Percentiles rank a stretch among this genome's conserved stretches.
phyloP scores from a whole-genome alignment of 2,329 filamentous ascomycete species.

The Diaporthe sp. region DNA sequence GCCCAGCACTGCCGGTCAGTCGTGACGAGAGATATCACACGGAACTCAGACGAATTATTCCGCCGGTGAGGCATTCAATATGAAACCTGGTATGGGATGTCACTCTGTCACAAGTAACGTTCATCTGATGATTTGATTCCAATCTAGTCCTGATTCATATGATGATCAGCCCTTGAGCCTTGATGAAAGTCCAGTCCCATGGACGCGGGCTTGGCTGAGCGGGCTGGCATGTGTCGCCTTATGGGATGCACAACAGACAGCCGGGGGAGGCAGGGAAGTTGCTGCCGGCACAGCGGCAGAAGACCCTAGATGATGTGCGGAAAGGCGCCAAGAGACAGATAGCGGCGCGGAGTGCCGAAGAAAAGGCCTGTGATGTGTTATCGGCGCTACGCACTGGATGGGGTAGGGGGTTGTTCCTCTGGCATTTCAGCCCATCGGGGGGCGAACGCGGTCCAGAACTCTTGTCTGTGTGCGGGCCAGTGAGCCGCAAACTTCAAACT shows the following conservation, averaged over 20 bases:
- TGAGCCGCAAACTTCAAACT: slow-evolving; percentile 18
- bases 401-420: not conserved
- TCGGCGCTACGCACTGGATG: not conserved
- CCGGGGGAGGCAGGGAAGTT: not conserved
- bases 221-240: not conserved
- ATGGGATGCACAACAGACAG: not conserved
- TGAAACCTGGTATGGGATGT: slow-evolving; percentile 9
- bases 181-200: not conserved
- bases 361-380: not conserved
- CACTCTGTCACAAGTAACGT: not conserved
- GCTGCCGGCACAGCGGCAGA: slow-evolving; percentile 15
- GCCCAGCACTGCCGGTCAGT: not conserved
- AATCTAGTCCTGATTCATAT: not conserved
- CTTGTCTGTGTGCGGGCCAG: not conserved
- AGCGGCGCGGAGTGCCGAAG: slow-evolving; percentile 22
- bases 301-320: not conserved
- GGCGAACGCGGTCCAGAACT: slow-evolving; percentile 7
- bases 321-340: slow-evolving; percentile 14
- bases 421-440: not conserved
- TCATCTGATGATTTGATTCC: slow-evolving; percentile 2
- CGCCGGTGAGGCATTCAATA: slow-evolving; percentile 9
- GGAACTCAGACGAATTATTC: slow-evolving; percentile 3
- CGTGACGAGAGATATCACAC: not conserved
- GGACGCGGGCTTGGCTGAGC: not conserved
- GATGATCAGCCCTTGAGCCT: slow-evolving; percentile 10